phyloP scores from a whole-genome alignment of 73 alveolate species.

The Tetrahymena malaccensis region DNA sequence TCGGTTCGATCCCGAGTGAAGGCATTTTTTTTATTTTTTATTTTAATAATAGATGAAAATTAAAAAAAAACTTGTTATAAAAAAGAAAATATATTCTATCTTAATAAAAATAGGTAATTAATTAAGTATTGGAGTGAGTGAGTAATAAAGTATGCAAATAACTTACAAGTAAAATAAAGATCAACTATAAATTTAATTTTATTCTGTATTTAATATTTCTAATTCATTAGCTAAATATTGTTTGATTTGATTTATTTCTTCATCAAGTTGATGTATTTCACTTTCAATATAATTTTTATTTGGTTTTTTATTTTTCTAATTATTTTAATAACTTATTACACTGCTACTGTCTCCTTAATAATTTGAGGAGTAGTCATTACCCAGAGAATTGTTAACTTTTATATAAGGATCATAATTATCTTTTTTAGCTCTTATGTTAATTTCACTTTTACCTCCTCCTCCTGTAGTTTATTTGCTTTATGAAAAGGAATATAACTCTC shows the following conservation, averaged over 20 bases:
- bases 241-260: not conserved
- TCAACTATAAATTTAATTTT: not conserved
- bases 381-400: not conserved
- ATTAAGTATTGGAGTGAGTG: not conserved
- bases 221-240: not conserved
- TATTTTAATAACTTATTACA: not conserved
- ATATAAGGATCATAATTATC: not conserved
- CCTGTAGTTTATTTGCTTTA: not conserved
- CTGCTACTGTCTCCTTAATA: not conserved
- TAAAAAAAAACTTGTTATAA: too few relatives aligned
- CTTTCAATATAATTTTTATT: not conserved
- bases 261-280: not conserved
- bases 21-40: not conserved
- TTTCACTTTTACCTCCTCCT: not conserved
- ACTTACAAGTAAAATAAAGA: not conserved
- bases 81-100: too few relatives aligned
- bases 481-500: not conserved
- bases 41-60: too few relatives aligned
- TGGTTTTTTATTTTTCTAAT: not conserved
- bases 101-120: not conserved
- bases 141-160: not conserved
- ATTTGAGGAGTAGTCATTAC: not conserved
- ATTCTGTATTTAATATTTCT: not conserved
- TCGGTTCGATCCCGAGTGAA: slow-evolving; percentile 3
- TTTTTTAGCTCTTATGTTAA: not conserved